Base-by-base conservation (phyloP, 2,329 filamentous ascomycete genomes). In the Beauveria australis region DNA sequence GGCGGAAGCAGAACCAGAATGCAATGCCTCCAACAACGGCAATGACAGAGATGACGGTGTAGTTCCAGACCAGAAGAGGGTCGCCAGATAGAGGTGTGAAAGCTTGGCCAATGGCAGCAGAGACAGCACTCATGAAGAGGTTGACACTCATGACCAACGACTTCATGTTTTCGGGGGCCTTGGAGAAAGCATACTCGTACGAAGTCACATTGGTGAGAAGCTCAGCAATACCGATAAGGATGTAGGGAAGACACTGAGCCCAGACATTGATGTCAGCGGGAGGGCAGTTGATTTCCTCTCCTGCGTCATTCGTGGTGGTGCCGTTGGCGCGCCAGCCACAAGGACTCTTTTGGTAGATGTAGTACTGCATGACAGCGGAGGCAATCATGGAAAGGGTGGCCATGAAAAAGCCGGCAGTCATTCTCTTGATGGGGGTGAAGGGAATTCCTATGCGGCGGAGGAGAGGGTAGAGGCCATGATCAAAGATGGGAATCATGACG, bases 161-260 rank as follows among this genome's bases (percentile, higher is more conserved):
- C 65, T 88, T 86, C 89, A 92, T 92, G 76, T 91, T 91, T 68
- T 82, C 84, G 28, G 89, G 89, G 0, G 88, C 88, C 74, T 91
- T 90, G 71, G 86, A 87, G 76, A 86, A 92, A 40, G 89, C 89
- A 64, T 90, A 91, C 70, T 91, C 89, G 64, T 89, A 83, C 1
- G 85, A 85, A 18, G 80, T 81, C 62, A 82, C 79, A 67, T 81
- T 81, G 64, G 79, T 76, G 65, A 82, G 78, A 59, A 82, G 79
- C 72, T 83, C 80, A 9, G 79, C 76, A 4, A 81, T 69, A 63
- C 79, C 80, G 28, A 79, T 77, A 28, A 83, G 67, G 64, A 81
- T 74, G 68, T 81, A 80, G 22, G 80, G 77, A 12, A 82, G 72
- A 24, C 73, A 77, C 71, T 83, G 81, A 2, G 78, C 78, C 81